Conservation (phyloP, 805 yeast species). For the Candida vaughaniae region DNA sequence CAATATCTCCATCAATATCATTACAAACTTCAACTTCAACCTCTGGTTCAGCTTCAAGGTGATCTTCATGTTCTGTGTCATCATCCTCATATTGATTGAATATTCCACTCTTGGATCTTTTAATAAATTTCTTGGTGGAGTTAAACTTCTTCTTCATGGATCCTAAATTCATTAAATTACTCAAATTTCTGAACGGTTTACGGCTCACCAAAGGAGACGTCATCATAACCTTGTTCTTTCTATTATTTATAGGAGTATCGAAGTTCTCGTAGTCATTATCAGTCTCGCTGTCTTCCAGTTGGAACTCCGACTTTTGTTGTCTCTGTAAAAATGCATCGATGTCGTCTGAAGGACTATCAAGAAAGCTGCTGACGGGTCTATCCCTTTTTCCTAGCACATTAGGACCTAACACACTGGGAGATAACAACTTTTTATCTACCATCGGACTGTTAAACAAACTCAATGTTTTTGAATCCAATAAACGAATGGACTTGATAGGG, state of each 20-base stretch:
- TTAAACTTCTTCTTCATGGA: constrained; percentile 16
- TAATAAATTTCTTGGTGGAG: constrained; percentile 19
- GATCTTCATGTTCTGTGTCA: background rate
- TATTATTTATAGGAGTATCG: constrained; percentile 7
- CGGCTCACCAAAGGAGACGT: constrained; percentile 22
- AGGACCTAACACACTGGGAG: constrained; percentile 8
- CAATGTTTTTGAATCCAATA: too few relatives aligned
- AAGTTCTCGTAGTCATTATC: constrained; percentile 4
- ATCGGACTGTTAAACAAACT: background rate
- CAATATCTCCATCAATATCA: constrained; percentile 8
- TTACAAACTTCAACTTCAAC: background rate
- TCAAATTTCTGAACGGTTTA: constrained; percentile 27
- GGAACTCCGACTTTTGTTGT: constrained; percentile 6
- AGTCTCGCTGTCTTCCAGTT: constrained; percentile 5
- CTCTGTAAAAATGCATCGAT: constrained; percentile 8
- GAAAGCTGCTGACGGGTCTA: constrained; percentile 35
- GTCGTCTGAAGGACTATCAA: constrained; percentile 38
- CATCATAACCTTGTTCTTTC: constrained; percentile 6
- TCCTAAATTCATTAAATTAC: constrained; percentile 18
- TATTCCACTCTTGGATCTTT: constrained; percentile 11
- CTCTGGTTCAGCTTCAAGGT: background rate
- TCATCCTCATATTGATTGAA: background rate
- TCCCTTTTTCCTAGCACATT: constrained; percentile 12
- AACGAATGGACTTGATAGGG: too few relatives aligned
- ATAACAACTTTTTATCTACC: constrained; percentile 6